phyloP scores from a whole-genome alignment of 345 rosid species.

The Salix suchowensis region DNA sequence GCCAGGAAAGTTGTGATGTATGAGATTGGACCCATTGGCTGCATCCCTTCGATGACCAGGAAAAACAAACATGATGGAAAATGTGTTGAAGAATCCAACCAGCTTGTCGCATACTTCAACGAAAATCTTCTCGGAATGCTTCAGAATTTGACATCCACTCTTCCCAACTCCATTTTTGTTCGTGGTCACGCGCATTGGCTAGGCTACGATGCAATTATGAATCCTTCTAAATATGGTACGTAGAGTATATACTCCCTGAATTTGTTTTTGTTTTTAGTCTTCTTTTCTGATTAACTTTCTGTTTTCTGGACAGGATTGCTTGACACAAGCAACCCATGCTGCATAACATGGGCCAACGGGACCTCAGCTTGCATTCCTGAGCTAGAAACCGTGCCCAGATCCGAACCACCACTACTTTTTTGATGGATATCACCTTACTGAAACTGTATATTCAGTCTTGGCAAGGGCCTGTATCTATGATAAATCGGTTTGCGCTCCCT shows the following conservation, averaged over 20 bases:
- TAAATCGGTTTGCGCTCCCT: slow-evolving; percentile 35
- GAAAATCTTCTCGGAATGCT: slow-evolving; percentile 24
- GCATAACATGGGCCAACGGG: slow-evolving; percentile 42
- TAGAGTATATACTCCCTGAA: not conserved
- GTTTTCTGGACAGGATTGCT: slow-evolving; percentile 16
- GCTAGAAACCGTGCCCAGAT: slow-evolving; percentile 22
- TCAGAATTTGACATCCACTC: slow-evolving; percentile 23
- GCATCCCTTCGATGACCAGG: slow-evolving; percentile 36
- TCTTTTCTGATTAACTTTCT: not conserved
- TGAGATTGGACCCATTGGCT: slow-evolving; percentile 48
- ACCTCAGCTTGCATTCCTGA: slow-evolving; percentile 37
- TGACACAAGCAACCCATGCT: slow-evolving; percentile 43
- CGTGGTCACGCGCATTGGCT: slow-evolving; percentile 18
- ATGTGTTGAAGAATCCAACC: slow-evolving; percentile 33
- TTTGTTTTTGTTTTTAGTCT: too few species aligned
- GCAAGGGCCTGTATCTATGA: slow-evolving; percentile 35
- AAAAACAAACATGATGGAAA: slow-evolving; percentile 15
- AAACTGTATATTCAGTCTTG: slow-evolving; percentile 18
- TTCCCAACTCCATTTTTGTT: slow-evolving; percentile 26
- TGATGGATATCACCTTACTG: slow-evolving; percentile 45
- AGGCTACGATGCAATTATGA: slow-evolving; percentile 29
- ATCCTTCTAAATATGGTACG: slow-evolving; percentile 34
- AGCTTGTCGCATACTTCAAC: slow-evolving; percentile 26
- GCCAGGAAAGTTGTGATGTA: slow-evolving; percentile 38
- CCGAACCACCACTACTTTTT: slow-evolving; percentile 34